Base-by-base conservation (phyloP, 1,139 yeast species). In the Yamadazyma friedrichii region DNA sequence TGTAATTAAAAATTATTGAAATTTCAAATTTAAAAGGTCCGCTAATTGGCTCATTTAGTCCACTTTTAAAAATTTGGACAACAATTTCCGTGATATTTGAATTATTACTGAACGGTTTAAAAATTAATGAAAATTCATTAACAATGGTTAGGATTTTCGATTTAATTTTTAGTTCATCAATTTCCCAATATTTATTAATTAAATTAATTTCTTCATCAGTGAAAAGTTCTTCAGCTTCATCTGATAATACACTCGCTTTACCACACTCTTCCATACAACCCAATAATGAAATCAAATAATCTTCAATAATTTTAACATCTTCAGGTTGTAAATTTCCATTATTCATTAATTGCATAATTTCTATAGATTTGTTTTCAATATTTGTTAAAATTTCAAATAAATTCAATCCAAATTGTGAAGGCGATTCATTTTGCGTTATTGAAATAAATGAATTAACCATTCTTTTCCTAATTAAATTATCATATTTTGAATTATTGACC, bases 231-330 rank as follows among this genome's bases (percentile, higher is more conserved):
- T 74, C 78, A 11, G 66, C 53, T 20, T 82, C 88, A 33, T 78
- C 85, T 0, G 86, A 81, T 4, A 78, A 58, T 36, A 74, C 71
- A 49, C 84, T 62, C 0, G 91, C 88, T 43, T 80, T 82, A 0
- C 89, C 93, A 11, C 87, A 63, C 42, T 84, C 87, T 15, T 72
- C 71, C 0, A 88, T 59, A 55, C 89, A 85, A 9, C 76, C 64
- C 25, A 86, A 62, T 35, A 87, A 59, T 28, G 88, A 80, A 4
- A 69, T 50, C 3, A 75, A 54, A 46, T 81, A 80, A 10, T 74
- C 79, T 31, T 60, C 64, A 3, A 49, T 35, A 45, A 52, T 41
- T 43, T 54, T 54, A 12, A 41, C 31, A 32, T 48, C 45, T 2
- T 38, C 40, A 20, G 8, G 8, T 3, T 42, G n/a, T 4, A 35